These are phyloP conservation scores for Trypanosoma lewisi DNA, from an alignment of 208 protist species.

Conservation along the genomic window DNA sequence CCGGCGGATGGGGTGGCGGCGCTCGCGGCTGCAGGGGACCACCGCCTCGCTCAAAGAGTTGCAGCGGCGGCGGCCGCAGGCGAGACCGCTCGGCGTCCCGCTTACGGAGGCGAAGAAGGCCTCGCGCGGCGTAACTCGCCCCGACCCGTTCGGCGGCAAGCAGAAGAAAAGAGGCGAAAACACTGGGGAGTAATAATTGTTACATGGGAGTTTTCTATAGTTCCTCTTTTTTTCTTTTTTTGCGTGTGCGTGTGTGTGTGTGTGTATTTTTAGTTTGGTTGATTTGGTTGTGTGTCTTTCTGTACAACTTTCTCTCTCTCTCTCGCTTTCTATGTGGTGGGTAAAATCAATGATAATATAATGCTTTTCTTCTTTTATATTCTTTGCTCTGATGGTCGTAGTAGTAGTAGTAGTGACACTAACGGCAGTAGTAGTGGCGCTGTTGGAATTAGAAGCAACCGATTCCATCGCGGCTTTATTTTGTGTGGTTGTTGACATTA, in stretches of 20 bases:
- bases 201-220: background rate
- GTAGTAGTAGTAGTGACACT: background rate
- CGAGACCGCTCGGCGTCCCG: constrained; percentile 55
- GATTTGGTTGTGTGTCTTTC: too few relatives aligned
- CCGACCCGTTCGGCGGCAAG: constrained; percentile 27
- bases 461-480: background rate
- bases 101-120: constrained; percentile 37
- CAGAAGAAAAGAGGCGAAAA: constrained; percentile 1
- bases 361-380: too few relatives aligned
- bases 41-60: constrained; percentile 50
- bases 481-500: too few relatives aligned
- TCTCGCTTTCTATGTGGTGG: too few relatives aligned
- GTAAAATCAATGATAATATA: too few relatives aligned
- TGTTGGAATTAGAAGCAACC: background rate
- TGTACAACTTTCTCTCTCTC: too few relatives aligned
- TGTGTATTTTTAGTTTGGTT: too few relatives aligned
- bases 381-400: background rate
- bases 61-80: constrained; percentile 25
- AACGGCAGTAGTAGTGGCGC: background rate
- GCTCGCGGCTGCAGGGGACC: constrained; percentile 21
- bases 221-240: constrained; percentile 8
- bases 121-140: constrained; percentile 8
- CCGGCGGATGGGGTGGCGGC: constrained; percentile 44
- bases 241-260: background rate
- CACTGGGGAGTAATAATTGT: background rate